These are phyloP conservation scores for Tetradesmus lagerheimii DNA, from an alignment of 139 green algal species.

Conservation along the genomic window DNA sequence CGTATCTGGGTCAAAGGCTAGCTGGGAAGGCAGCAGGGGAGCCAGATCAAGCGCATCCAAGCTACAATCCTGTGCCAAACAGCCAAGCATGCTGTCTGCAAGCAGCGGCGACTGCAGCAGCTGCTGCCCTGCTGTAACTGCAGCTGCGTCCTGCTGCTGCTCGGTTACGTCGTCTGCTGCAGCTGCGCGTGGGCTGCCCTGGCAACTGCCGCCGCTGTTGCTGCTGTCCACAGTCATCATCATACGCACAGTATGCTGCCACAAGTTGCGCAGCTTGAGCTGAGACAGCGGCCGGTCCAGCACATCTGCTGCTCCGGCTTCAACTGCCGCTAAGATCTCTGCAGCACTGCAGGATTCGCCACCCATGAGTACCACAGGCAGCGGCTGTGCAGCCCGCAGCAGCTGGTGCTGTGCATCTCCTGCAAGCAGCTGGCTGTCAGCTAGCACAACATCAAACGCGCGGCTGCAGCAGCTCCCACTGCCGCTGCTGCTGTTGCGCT, in stretches of 20 bases:
- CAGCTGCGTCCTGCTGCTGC: constrained; percentile 26
- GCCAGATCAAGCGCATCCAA: background rate
- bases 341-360: constrained; percentile 44
- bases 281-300: constrained; percentile 79
- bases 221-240: constrained; percentile 48
- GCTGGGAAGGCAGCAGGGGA: background rate
- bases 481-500: background rate
- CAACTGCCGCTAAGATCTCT: constrained; percentile 73
- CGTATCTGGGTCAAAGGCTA: background rate
- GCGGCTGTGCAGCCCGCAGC: constrained; percentile 48
- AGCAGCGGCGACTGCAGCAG: background rate
- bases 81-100: background rate
- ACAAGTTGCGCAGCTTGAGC: constrained; percentile 87
- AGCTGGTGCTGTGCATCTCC: background rate
- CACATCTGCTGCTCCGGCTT: constrained; percentile 82
- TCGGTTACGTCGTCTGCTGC: background rate
- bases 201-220: background rate
- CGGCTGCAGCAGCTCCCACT: background rate
- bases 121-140: background rate
- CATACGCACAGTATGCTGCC: constrained; percentile 87
- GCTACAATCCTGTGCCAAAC: background rate
- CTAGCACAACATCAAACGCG: constrained; percentile 35
- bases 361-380: constrained; percentile 68
- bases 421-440: constrained; percentile 13
- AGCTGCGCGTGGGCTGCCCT: background rate